phyloP scores from a whole-genome alignment of 805 yeast species.

The Candida bentonensis region DNA sequence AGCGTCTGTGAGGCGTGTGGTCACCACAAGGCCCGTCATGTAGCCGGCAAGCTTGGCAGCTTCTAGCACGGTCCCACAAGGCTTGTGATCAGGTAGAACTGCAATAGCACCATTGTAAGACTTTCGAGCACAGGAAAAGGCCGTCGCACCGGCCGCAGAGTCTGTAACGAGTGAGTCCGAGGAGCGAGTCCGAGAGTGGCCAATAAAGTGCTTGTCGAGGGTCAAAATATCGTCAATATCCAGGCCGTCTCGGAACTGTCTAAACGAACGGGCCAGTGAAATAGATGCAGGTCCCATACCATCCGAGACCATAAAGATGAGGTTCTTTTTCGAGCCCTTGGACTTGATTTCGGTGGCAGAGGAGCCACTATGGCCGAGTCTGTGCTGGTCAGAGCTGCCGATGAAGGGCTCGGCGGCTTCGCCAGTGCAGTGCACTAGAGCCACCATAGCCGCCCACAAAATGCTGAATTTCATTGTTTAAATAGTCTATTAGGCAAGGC shows the following conservation, averaged over 20 bases:
- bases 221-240: slow-evolving; percentile 40
- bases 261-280: slow-evolving; percentile 63
- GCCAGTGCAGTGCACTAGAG: slow-evolving; percentile 1
- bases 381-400: too few relatives aligned
- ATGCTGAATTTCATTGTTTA: background rate
- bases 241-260: slow-evolving; percentile 44
- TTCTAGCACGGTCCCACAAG: slow-evolving; percentile 82
- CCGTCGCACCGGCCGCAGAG: slow-evolving; percentile 96
- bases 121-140: slow-evolving; percentile 73
- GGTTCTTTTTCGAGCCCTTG: slow-evolving; percentile 39
- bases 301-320: slow-evolving; percentile 81
- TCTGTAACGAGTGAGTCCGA: slow-evolving; percentile 70
- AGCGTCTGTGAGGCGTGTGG: slow-evolving; percentile 87
- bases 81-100: slow-evolving; percentile 51
- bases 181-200: slow-evolving; percentile 76
- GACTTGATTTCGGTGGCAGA: too few relatives aligned
- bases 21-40: slow-evolving; percentile 79
- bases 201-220: slow-evolving; percentile 60
- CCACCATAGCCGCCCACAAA: background rate
- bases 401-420: too few relatives aligned
- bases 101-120: slow-evolving; percentile 86
- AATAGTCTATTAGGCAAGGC: too few relatives aligned
- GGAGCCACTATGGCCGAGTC: too few relatives aligned
- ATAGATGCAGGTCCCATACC: slow-evolving; percentile 93
- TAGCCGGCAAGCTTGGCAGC: slow-evolving; percentile 74